Evolutionary conservation across 2,329 filamentous ascomycete genomes (phyloP), one percentile per base, ranked within the genome.

Genomic region (Sclerotiophoma versabilis): DNA sequence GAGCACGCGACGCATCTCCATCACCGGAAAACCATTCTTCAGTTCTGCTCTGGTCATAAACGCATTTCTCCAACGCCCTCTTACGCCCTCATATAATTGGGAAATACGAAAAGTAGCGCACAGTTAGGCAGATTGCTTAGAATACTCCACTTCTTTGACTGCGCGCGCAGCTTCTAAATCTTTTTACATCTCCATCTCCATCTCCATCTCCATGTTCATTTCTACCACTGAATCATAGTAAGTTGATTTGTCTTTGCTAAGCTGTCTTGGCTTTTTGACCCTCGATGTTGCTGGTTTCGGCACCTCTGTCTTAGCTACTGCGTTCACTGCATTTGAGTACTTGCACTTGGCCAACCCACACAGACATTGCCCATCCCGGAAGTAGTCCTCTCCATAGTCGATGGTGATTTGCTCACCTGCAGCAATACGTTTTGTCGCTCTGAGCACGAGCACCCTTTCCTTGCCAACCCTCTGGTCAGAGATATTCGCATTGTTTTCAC

Each of bases 401-500:
- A 37, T 22, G 7, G 15, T 46, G 15, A 46, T 14, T 17, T 46
- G 32, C 27, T 46, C 43, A 10, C 43, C 23, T 5, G 32, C n/a
- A 27, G 43, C 30, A 22, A 15, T 22, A 22, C 11, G 25, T 27
- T 4, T 37, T 1, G 15, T 32, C 3, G 43, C 43, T 19, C 11
- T 22, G 5, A 46, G 43, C 23, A n/a, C 43, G 17, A 46, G 32
- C 15, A 46, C 43, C 6, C 32, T 19, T 11, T 46, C 32, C 15
- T 19, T 25, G 4, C 56, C 58, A 1, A 54, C 55, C 10, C 54
- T 49, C 15, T 11, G 29, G 29, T 55, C 41, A 7, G 7, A 23
- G 27, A 57, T 48, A 12, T 49, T 39, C 2, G 45, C 52, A 33
- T 58, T 56, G 17, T 45, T 37, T 2, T 54, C 49, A 32, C 58